Percentiles rank a stretch among this genome's conserved stretches.
Evolutionary conservation across 2,329 filamentous ascomycete genomes (phyloP).

Genomic region (Fusarium robinianum): DNA sequence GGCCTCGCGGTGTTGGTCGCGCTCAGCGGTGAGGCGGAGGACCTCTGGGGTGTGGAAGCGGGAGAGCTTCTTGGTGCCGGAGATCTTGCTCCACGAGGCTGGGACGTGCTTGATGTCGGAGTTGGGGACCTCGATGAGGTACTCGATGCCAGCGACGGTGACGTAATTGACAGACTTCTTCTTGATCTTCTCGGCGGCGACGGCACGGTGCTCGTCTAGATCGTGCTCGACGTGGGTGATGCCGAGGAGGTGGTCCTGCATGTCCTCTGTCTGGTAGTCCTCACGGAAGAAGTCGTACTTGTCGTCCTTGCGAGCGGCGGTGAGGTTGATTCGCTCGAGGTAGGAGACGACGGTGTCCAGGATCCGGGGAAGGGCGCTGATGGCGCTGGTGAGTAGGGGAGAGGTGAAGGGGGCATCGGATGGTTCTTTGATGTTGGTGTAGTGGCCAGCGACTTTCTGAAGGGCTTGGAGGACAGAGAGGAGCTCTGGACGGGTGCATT

Average conservation of each 20-base stretch:
- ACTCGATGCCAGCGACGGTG: conserved; percentile 89
- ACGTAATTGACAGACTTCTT: conserved; percentile 75
- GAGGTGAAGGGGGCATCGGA: conserved; percentile 75
- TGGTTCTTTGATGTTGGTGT: conserved; percentile 66
- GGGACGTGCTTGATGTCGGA: conserved; percentile 81
- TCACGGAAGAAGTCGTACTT: conserved; percentile 95
- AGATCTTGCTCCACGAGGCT: conserved; percentile 93
- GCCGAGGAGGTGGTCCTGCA: conserved; percentile 84
- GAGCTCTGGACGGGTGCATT: conserved; percentile 88
- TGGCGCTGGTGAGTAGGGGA: conserved; percentile 68
- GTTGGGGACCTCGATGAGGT: conserved; percentile 90
- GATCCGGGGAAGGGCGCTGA: conserved; percentile 77
- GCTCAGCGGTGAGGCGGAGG: conserved; percentile 77
- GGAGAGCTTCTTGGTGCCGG: conserved; percentile 87
- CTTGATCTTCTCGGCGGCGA: conserved; percentile 72
- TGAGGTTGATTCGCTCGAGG: conserved; percentile 82
- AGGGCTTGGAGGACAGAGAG: conserved; percentile 83
- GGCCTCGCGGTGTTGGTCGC: conserved; percentile 93
- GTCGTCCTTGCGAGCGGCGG: conserved; percentile 83
- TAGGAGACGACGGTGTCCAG: conserved; percentile 72
- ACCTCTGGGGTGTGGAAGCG: conserved; percentile 95
- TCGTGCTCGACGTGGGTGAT: conserved; percentile 94
- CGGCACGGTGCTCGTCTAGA: conserved; percentile 73
- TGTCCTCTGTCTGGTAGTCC: conserved; percentile 83
- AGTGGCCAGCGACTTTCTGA: conserved; percentile 79